phyloP scores from a whole-genome alignment of 805 yeast genomes.

The Spathaspora arborariae region DNA sequence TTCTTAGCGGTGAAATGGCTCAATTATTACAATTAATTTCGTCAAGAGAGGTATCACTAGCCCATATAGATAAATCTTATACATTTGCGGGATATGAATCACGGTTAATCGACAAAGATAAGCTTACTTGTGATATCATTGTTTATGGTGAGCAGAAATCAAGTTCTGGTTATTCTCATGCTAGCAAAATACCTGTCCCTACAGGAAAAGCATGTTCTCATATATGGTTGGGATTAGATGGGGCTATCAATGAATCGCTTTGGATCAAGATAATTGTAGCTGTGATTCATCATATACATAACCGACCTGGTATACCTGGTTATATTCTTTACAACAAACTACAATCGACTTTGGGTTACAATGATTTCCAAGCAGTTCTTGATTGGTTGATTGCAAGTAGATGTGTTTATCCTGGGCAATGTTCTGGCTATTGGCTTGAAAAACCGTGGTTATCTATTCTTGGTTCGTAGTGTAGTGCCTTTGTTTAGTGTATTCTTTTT shows the following conservation, averaged over 20 bases:
- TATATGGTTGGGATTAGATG: conserved; percentile 68
- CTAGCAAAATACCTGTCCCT: conserved; percentile 44
- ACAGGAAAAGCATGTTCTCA: conserved; percentile 58
- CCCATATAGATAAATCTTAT: conserved; percentile 54
- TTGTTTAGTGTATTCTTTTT: background rate
- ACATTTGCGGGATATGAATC: conserved; percentile 67
- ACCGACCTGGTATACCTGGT: conserved; percentile 34
- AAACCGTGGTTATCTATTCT: conserved; percentile 44
- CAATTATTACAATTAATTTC: conserved; percentile 55
- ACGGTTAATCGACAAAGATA: conserved; percentile 65
- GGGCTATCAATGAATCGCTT: conserved; percentile 51
- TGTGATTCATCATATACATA: conserved; percentile 32
- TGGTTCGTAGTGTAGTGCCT: conserved; percentile 16
- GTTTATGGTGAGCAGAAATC: conserved; percentile 19
- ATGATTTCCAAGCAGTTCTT: conserved; percentile 27
- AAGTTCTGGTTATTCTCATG: conserved; percentile 6
- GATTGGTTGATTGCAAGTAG: conserved; percentile 40
- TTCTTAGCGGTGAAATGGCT: conserved; percentile 62
- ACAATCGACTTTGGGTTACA: conserved; percentile 24
- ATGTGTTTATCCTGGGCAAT: conserved; percentile 27
- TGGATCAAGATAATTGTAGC: conserved; percentile 59
- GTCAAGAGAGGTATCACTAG: conserved; percentile 34
- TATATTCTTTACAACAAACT: conserved; percentile 20
- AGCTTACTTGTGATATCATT: conserved; percentile 61
- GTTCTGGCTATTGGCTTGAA: conserved; percentile 41